Conservation (phyloP, 1,284 basidiomycete species). For the Tilletia indica region DNA sequence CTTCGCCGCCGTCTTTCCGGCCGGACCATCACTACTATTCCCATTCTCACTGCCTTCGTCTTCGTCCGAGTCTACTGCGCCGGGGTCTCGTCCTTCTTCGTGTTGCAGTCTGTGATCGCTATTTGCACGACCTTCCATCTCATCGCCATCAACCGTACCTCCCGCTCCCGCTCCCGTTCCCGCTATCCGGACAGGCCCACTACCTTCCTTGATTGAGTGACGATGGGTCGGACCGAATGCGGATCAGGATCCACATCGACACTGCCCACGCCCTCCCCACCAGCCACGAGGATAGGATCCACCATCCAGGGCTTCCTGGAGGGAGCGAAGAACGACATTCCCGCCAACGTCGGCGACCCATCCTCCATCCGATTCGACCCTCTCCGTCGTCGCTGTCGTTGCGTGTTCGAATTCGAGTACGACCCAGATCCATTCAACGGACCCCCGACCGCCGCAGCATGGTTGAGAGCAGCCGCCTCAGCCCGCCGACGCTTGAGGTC, state of each 20-base stretch:
- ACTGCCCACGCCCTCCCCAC: no score
- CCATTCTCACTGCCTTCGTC: not conserved
- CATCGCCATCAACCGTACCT: no score
- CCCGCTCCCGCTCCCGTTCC: no score
- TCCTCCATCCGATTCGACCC: slow-evolving; percentile 1
- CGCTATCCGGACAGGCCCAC: slow-evolving; percentile 4
- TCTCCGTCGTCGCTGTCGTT: not conserved
- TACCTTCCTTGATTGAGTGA: not conserved
- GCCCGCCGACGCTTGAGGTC: not conserved
- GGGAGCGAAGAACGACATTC: not conserved
- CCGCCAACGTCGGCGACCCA: not conserved
- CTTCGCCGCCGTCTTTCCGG: not conserved
- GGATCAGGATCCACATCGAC: no score
- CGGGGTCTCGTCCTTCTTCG: no score
- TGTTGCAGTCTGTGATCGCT: no score
- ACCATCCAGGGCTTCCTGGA: not conserved
- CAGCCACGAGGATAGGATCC: no score
- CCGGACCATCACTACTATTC: not conserved
- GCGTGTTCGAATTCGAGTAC: not conserved
- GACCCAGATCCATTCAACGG: not conserved
- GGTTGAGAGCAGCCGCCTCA: not conserved
- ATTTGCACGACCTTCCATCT: not conserved
- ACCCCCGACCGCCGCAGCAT: not conserved
- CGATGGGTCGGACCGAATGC: not conserved
- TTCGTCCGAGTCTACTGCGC: not conserved